Percentiles rank a stretch among this genome's conserved stretches.
These are phyloP conservation scores for Rhizoclosmatium globosum DNA, from an alignment of 192 early-diverging fungal species.

Conservation along the genomic window DNA sequence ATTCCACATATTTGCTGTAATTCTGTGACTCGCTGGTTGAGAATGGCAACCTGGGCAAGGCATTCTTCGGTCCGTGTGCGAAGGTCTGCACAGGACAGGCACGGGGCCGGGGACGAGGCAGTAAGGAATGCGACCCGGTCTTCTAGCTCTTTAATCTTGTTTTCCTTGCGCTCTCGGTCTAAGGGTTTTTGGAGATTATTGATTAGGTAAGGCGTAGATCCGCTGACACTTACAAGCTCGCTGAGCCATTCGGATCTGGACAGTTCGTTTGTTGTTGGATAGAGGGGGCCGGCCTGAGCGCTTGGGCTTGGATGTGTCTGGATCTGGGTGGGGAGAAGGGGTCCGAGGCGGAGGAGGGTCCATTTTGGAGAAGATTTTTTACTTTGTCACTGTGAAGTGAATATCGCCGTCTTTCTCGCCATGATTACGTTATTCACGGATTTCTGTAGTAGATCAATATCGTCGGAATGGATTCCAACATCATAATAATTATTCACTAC, in stretches of 20 bases:
- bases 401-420: background rate
- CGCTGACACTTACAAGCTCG: background rate
- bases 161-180: conserved; percentile 1
- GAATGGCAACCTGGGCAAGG: background rate
- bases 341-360: background rate
- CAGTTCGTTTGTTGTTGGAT: background rate
- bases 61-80: background rate
- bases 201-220: too few species aligned
- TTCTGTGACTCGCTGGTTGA: background rate
- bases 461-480: too few species aligned
- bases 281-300: background rate
- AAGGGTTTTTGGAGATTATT: background rate
- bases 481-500: too few species aligned
- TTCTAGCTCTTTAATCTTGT: conserved; percentile 4
- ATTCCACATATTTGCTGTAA: background rate
- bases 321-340: too few species aligned
- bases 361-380: background rate
- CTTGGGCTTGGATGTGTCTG: background rate
- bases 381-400: too few species aligned
- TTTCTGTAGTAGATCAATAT: background rate
- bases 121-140: background rate
- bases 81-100: background rate
- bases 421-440: background rate
- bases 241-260: conserved; percentile 19
- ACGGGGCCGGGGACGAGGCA: background rate